These are phyloP conservation scores for Colletotrichum melonis DNA, from an alignment of 2,329 filamentous ascomycete genomes.

Conservation along the genomic window DNA sequence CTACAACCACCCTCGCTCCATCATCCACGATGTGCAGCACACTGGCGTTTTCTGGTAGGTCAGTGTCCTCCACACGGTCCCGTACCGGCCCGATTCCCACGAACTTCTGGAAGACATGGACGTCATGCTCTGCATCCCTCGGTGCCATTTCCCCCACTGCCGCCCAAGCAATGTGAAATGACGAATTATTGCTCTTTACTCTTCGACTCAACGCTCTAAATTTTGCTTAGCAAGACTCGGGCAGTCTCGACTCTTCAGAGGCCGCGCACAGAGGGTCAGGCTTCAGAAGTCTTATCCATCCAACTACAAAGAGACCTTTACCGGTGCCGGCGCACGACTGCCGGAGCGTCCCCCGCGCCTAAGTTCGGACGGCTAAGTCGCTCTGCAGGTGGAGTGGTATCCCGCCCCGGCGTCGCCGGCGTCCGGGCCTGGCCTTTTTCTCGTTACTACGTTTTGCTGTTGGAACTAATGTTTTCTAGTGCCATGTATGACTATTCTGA, in stretches of 20 bases:
- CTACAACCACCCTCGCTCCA: constrained; percentile 25
- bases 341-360: constrained; percentile 1
- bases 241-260: background rate
- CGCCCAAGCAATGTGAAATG: constrained; percentile 14
- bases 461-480: background rate
- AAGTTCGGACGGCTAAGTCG: constrained; percentile 19
- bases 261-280: background rate
- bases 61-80: constrained; percentile 25
- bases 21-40: constrained; percentile 1
- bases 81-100: constrained; percentile 33
- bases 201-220: background rate
- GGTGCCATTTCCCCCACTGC: constrained; percentile 15
- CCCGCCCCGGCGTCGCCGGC: constrained; percentile 32
- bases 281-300: background rate
- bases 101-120: constrained; percentile 33
- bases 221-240: constrained; percentile 1
- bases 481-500: background rate
- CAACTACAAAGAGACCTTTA: constrained; percentile 1
- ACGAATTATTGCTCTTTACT: constrained; percentile 15
- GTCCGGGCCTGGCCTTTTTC: background rate
- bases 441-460: background rate
- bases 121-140: constrained; percentile 31
- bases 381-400: background rate
- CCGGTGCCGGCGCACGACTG: constrained; percentile 12
- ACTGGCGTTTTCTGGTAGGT: constrained; percentile 17